Base-by-base conservation (phyloP, 108 stramenopile species). In the Skeletonema marinoi region DNA sequence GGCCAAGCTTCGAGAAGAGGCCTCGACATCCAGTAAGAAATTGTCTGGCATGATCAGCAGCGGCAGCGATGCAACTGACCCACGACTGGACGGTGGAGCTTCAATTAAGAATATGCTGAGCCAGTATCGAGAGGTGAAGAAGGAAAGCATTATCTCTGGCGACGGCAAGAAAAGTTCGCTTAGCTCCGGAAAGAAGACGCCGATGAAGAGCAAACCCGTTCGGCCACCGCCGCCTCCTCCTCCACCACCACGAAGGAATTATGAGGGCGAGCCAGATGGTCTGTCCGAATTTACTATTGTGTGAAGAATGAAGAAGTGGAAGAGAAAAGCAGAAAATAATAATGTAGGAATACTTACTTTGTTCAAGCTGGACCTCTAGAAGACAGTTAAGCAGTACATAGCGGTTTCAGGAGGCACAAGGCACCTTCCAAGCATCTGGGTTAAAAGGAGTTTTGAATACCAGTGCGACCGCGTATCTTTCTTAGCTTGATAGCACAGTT, bases 111-210 rank as follows among this genome's bases (percentile, higher is more conserved):
- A 69, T 75, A 21, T 81, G 13, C 73, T 81, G 12, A 61, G 66
- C 31, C 81, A 81, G 65, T 81, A 81, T 68, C 65, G 81, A 60
- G 81, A 81, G 56, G 81, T 81, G 31, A 81, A 73, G 70, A 81
- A 81, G 74, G 46, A 58, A 6, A 75, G 65, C 6, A 56, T 81
- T 3, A 42, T 81, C 38, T 74, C 48, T 54, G 58, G 25, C 51
- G 70, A 62, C 14, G 31, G 21, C 16, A 51, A 62, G 63, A 33
- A 42, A 54, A n/a, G 38, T 21, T 30, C 25, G 54, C 11, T 10
- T 17, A 29, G 54, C 17, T 36, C 16, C 3, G 13, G 16, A n/a
- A 30, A 33, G 19, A 56, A 56, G 51, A 33, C 56, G 16, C 11
- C 2, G 41, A 61, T 32, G 14, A 59, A 35, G 71, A 70, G 29